Conservation (phyloP, 305 asterid species). For the Ruellia speciosa region DNA sequence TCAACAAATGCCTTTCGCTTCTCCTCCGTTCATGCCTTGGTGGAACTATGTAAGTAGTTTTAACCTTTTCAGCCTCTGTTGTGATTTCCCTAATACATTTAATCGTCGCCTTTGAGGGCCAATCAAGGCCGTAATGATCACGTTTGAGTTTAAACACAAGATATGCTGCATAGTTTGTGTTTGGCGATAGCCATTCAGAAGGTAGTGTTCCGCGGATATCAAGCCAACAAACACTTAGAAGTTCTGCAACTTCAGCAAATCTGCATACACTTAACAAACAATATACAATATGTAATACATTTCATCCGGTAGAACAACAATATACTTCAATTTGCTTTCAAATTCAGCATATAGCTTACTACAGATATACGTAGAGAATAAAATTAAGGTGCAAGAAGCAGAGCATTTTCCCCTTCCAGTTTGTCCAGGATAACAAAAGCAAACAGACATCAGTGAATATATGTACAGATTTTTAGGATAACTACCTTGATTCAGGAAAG, state of each 20-base stretch:
- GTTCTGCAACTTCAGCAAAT: slow-evolving; percentile 31
- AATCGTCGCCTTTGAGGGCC: slow-evolving; percentile 21
- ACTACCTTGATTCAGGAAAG: slow-evolving; percentile 24
- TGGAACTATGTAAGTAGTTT: slow-evolving; percentile 11
- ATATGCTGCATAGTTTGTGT: slow-evolving; percentile 24
- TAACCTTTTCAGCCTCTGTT: slow-evolving; percentile 11
- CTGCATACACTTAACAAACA: slow-evolving; percentile 20
- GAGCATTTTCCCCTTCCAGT: too few species aligned
- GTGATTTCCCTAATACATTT: slow-evolving; percentile 9
- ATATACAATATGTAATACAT: too few species aligned
- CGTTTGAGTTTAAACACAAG: slow-evolving; percentile 21
- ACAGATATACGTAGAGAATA: too few species aligned
- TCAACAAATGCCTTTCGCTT: too few species aligned
- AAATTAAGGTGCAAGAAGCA: too few species aligned
- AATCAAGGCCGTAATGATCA: slow-evolving; percentile 13
- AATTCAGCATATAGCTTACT: too few species aligned
- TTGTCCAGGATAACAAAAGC: too few species aligned
- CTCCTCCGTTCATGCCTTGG: too few species aligned
- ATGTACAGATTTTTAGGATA: too few species aligned
- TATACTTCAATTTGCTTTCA: too few species aligned
- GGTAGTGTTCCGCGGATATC: slow-evolving; percentile 20
- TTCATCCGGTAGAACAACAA: too few species aligned
- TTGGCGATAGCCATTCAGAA: slow-evolving; percentile 20
- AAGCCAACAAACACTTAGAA: slow-evolving; percentile 22
- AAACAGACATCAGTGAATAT: too few species aligned